A percentile compares a stretch with the other conserved stretches of the same genome.
Conservation (phyloP, 129 eudicot genomes). For the Scalesia atractyloides region DNA sequence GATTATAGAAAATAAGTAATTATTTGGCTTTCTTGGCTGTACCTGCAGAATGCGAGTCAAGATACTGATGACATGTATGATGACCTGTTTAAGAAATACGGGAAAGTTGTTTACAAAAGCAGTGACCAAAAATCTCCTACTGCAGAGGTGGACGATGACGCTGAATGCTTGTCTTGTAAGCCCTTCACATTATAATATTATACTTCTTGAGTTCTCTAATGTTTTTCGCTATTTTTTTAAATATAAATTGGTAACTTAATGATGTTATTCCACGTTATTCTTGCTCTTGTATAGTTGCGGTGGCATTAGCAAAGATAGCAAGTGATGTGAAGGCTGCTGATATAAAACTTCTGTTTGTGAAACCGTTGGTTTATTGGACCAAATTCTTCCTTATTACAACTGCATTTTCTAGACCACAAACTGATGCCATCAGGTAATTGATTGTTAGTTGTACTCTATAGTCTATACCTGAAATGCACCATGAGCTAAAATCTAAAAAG, state of each 20-base stretch:
- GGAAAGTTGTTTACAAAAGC: slow-evolving; percentile 79
- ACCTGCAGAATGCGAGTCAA: slow-evolving; percentile 76
- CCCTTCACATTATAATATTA: slow-evolving; percentile 9
- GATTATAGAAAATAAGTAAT: neutral
- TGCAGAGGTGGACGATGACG: slow-evolving; percentile 90
- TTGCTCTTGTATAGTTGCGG: slow-evolving; percentile 67
- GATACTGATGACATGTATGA: slow-evolving; percentile 94
- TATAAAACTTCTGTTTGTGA: slow-evolving; percentile 84
- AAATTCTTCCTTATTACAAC: slow-evolving; percentile 89
- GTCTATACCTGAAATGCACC: too few species aligned
- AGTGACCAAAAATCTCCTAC: slow-evolving; percentile 69
- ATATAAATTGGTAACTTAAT: neutral
- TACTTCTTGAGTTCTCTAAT: neutral
- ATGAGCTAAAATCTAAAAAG: neutral
- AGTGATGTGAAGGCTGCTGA: slow-evolving; percentile 92
- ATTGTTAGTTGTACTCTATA: slow-evolving; percentile 2
- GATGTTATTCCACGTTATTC: slow-evolving; percentile 4
- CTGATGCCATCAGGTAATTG: slow-evolving; percentile 75
- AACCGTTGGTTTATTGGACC: slow-evolving; percentile 97
- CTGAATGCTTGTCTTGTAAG: slow-evolving; percentile 92
- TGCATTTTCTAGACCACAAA: slow-evolving; percentile 92
- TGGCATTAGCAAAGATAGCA: slow-evolving; percentile 90
- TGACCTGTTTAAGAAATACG: slow-evolving; percentile 73
- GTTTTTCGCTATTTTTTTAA: neutral
- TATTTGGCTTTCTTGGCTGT: slow-evolving; percentile 10